Conservation (phyloP, 192 early-diverging fungal species). For the Cetraspora pellucida region DNA sequence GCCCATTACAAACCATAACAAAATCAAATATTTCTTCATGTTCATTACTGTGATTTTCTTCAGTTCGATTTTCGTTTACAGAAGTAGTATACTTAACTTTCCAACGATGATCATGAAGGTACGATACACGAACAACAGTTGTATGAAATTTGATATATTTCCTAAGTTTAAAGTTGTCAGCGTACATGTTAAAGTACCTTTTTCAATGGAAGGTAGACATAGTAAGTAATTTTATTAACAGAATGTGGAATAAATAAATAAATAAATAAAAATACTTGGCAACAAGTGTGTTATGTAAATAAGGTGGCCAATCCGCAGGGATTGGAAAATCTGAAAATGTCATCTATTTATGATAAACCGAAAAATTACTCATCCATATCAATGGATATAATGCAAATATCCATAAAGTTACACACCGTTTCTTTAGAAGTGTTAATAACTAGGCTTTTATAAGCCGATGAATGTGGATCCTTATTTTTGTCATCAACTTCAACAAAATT, state of each 20-base stretch:
- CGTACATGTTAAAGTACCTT: slow-evolving; percentile 57
- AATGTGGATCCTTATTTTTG: slow-evolving; percentile 49
- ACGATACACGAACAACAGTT: slow-evolving; percentile 50
- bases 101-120: slow-evolving; percentile 39
- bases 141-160: slow-evolving; percentile 57
- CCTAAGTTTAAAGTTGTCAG: slow-evolving; percentile 49
- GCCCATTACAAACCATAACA: slow-evolving; percentile 64
- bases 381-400: no score
- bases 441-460: slow-evolving; percentile 57
- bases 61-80: no score
- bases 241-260: neutral
- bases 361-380: no score
- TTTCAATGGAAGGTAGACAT: no score
- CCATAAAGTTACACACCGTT: slow-evolving; percentile 22
- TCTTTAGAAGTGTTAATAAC: slow-evolving; percentile 64
- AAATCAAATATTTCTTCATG: slow-evolving; percentile 61
- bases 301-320: slow-evolving; percentile 61
- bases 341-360: no score
- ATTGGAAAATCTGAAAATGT: slow-evolving; percentile 62
- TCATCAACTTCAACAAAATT: slow-evolving; percentile 51
- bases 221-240: neutral
- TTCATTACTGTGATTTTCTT: neutral
- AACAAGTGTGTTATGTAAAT: slow-evolving; percentile 52
- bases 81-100: neutral
- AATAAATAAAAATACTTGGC: slow-evolving; percentile 40